Evolutionary conservation across 2,329 filamentous ascomycete genomes (phyloP).

Genomic region (Colletotrichum lini): DNA sequence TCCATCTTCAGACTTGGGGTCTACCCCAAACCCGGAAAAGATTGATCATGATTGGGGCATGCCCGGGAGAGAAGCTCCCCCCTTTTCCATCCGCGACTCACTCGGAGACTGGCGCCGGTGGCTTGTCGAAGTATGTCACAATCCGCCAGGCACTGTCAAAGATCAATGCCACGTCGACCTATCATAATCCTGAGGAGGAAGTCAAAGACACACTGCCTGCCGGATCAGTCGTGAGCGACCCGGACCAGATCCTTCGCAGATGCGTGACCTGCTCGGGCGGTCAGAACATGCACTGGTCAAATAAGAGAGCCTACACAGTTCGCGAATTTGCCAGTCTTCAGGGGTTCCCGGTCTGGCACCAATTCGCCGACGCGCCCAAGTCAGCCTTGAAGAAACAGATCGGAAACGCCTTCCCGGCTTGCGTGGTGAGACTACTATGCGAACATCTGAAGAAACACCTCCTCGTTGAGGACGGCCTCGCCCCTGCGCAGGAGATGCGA

Average conservation of each 20-base stretch:
- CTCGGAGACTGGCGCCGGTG: constrained; percentile 52
- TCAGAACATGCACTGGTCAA: constrained; percentile 76
- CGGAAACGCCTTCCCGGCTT: constrained; percentile 83
- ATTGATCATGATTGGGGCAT: constrained; percentile 70
- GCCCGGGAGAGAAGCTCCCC: constrained; percentile 80
- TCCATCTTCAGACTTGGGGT: constrained; percentile 67
- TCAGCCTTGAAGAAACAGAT: constrained; percentile 72
- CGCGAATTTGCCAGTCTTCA: constrained; percentile 79
- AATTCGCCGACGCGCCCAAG: constrained; percentile 62
- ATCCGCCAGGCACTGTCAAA: constrained; percentile 59
- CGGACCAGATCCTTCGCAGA: constrained; percentile 62
- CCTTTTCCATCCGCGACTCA: constrained; percentile 76
- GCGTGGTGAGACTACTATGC: constrained; percentile 65
- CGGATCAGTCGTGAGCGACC: constrained; percentile 57
- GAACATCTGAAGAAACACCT: constrained; percentile 64
- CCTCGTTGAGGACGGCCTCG: constrained; percentile 57
- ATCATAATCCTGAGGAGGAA: constrained; percentile 54
- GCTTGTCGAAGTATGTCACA: constrained; percentile 58
- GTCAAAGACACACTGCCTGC: constrained; percentile 47
- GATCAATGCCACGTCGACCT: constrained; percentile 51
- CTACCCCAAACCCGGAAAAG: constrained; percentile 65
- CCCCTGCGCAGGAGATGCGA: neutral
- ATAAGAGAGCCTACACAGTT: constrained; percentile 73
- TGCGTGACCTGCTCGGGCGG: constrained; percentile 77
- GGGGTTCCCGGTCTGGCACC: constrained; percentile 75